These are phyloP conservation scores for Haematococcus sp. DNA, from an alignment of 139 green algal species.

Conservation along the genomic window DNA sequence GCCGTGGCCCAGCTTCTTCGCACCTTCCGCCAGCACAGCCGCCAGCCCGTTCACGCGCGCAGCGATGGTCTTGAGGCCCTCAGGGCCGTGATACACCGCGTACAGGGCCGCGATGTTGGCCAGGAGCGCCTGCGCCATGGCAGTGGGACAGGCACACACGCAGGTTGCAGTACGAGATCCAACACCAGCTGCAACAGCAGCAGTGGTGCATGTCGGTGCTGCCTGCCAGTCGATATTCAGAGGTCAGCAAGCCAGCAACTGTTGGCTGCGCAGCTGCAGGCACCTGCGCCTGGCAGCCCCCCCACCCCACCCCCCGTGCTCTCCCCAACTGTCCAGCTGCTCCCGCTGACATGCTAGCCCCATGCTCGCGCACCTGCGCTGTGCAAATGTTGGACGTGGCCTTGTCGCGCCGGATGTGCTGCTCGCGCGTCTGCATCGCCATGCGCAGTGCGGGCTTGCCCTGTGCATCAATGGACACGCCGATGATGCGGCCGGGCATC, in stretches of 20 bases:
- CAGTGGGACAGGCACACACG: not conserved
- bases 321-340: no score
- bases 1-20: conserved; percentile 71
- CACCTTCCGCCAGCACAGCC: conserved; percentile 78
- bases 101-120: conserved; percentile 99
- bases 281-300: no score
- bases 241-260: no score
- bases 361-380: conserved; percentile 67
- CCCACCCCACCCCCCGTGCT: no score
- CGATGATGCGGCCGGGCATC: conserved; percentile 96
- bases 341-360: no score
- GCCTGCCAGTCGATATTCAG: no score
- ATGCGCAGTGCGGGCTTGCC: conserved; percentile 93
- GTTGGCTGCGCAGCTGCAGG: no score
- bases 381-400: conserved; percentile 99
- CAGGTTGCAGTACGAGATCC: no score
- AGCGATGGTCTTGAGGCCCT: conserved; percentile 91
- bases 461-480: conserved; percentile 83
- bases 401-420: conserved; percentile 99
- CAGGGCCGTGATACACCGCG: conserved; percentile 95
- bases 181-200: no score
- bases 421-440: conserved; percentile 99
- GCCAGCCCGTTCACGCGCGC: conserved; percentile 85
- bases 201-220: no score
- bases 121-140: conserved; percentile 88